Conservation (phyloP, 768 basidiomycete genomes). For the Tricholoma bakamatsutake region DNA sequence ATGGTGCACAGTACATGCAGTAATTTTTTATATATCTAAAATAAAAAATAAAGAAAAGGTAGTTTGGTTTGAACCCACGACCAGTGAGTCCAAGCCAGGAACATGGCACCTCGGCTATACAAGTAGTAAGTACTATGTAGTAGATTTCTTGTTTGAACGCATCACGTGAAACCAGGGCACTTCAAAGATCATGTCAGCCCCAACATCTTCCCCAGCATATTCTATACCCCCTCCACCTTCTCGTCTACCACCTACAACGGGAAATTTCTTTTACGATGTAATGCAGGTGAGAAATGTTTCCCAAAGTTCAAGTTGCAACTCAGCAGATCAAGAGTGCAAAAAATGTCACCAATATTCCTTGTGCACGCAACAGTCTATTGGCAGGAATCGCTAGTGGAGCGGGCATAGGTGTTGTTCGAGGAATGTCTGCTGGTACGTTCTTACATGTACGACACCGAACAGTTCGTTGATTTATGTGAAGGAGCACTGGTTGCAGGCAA, state of each 20-base stretch:
- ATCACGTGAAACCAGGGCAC: too few species aligned
- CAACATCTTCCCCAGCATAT: constrained; percentile 4
- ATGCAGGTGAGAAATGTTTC: constrained; percentile 21
- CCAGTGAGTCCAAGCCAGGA: too few species aligned
- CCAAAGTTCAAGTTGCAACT: not conserved
- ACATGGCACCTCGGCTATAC: too few species aligned
- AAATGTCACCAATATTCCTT: constrained; percentile 66
- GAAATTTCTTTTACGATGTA: constrained; percentile 30
- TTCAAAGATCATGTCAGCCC: not conserved
- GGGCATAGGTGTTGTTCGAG: constrained; percentile 72
- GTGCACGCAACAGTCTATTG: constrained; percentile 69
- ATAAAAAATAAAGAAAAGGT: too few species aligned
- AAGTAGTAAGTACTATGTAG: too few species aligned
- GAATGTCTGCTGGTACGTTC: constrained; percentile 54
- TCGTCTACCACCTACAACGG: constrained; percentile 31
- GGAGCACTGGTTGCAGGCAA: constrained; percentile 64
- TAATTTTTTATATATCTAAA: too few species aligned
- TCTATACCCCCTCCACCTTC: constrained; percentile 28
- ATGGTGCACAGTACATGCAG: too few species aligned
- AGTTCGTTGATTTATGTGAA: constrained; percentile 15
- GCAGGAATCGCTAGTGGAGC: constrained; percentile 76
- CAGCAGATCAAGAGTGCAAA: constrained; percentile 40
- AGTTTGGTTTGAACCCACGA: too few species aligned
- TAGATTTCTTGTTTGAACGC: too few species aligned
- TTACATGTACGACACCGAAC: not conserved